Evolutionary conservation across 2,329 filamentous ascomycete genomes (phyloP).

Genomic region (Fusarium brevicatenulatum): DNA sequence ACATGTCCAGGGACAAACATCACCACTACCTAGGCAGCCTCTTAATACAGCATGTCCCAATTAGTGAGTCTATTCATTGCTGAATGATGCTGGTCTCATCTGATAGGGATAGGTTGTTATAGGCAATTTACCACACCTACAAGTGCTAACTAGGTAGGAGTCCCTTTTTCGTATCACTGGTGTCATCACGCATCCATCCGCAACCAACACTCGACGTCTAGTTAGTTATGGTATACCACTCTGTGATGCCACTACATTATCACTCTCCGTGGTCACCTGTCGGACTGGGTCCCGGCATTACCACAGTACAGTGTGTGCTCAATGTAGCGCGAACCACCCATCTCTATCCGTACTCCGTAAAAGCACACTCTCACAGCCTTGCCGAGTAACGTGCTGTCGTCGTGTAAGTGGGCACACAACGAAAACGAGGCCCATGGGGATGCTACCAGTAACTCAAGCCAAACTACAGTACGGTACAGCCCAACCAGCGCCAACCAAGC

Average conservation of each 20-base stretch:
- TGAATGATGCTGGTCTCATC: background rate
- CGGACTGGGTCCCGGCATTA: conserved; percentile 11
- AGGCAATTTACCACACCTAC: background rate
- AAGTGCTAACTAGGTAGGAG: too few relatives aligned
- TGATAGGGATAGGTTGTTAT: background rate
- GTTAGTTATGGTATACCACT: background rate
- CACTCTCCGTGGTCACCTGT: conserved; percentile 12
- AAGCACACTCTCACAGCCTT: conserved; percentile 5
- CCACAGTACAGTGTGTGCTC: background rate
- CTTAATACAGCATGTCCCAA: background rate
- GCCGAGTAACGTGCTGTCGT: background rate
- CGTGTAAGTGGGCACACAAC: conserved; percentile 8
- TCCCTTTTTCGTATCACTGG: background rate
- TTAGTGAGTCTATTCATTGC: background rate
- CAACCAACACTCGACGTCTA: background rate
- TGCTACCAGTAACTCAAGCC: conserved; percentile 6
- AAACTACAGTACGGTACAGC: background rate
- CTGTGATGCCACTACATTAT: conserved; percentile 17
- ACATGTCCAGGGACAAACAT: background rate
- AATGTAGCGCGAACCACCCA: conserved; percentile 16
- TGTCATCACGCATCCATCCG: background rate
- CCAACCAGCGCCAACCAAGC: background rate
- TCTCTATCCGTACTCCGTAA: background rate
- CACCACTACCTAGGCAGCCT: conserved; percentile 1
- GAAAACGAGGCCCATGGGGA: conserved; percentile 3